These are phyloP conservation scores for Lathyrus oleraceus DNA, from an alignment of 306 rosid genomes.

Conservation along the genomic window DNA sequence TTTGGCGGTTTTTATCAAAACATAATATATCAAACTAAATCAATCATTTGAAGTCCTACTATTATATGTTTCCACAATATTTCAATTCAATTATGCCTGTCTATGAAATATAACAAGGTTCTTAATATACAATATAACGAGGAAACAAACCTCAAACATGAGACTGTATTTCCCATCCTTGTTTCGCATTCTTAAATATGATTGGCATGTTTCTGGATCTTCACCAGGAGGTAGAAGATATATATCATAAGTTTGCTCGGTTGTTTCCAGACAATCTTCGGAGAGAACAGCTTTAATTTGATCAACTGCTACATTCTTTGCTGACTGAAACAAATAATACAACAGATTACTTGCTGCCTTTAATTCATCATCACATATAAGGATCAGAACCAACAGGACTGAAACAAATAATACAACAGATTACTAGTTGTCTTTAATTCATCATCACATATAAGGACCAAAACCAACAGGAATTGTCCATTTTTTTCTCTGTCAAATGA, in stretches of 20 bases:
- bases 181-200: constrained; percentile 97
- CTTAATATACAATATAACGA: constrained; percentile 21
- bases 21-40: constrained; percentile 9
- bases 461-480: constrained; percentile 16
- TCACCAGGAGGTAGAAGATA: constrained; percentile 98
- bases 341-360: constrained; percentile 26
- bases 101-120: constrained; percentile 24
- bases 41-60: not conserved
- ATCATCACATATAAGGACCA: constrained; percentile 28
- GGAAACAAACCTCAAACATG: constrained; percentile 88
- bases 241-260: constrained; percentile 91
- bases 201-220: constrained; percentile 98
- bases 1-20: not conserved
- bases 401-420: constrained; percentile 39
- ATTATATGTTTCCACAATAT: constrained; percentile 2
- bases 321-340: constrained; percentile 65
- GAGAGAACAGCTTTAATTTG: constrained; percentile 71
- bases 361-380: constrained; percentile 25
- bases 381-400: constrained; percentile 43
- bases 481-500: constrained; percentile 15
- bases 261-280: constrained; percentile 72
- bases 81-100: not conserved
- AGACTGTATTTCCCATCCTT: constrained; percentile 98
- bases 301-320: constrained; percentile 62
- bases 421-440: constrained; percentile 22